phyloP scores from a whole-genome alignment of 1,284 basidiomycete species.

The Anthracocystis walkeri region DNA sequence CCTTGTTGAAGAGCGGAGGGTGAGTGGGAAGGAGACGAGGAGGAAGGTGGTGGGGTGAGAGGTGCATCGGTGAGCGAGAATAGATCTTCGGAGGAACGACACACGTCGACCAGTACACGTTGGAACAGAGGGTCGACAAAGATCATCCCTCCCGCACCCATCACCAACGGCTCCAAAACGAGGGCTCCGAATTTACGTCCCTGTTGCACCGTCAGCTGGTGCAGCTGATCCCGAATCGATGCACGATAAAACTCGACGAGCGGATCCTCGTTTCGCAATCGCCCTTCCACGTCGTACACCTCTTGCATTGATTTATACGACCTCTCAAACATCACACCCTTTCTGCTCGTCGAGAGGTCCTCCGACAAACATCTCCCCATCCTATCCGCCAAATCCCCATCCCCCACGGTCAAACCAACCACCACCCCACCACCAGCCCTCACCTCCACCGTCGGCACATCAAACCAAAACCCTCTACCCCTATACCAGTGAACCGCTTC shows the following conservation, averaged over 20 bases:
- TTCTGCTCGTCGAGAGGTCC: background rate
- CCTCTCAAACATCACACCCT: constrained; percentile 20
- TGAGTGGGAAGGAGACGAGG: background rate
- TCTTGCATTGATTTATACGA: constrained; percentile 73
- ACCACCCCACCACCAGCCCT: constrained; percentile 69
- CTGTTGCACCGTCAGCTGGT: constrained; percentile 71
- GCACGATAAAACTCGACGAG: constrained; percentile 78
- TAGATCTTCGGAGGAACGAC: constrained; percentile 74
- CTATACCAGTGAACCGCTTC: constrained; percentile 90
- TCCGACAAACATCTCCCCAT: constrained; percentile 24
- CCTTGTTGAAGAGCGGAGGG: constrained; percentile 4
- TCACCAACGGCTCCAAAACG: constrained; percentile 89
- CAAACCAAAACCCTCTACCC: constrained; percentile 92
- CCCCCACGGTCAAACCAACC: constrained; percentile 15
- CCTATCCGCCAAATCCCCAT: constrained; percentile 12
- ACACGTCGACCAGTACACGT: constrained; percentile 83
- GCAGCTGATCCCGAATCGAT: constrained; percentile 76
- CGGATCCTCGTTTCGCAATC: constrained; percentile 73
- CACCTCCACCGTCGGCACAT: constrained; percentile 81
- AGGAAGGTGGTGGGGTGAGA: constrained; percentile 14
- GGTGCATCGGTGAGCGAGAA: constrained; percentile 69
- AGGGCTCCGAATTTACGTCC: constrained; percentile 76
- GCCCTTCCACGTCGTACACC: constrained; percentile 80
- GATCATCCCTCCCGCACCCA: constrained; percentile 97
- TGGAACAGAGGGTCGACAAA: constrained; percentile 98